Base-by-base conservation (phyloP, 164 flowering plant genomes). In the Vitis labrusca region DNA sequence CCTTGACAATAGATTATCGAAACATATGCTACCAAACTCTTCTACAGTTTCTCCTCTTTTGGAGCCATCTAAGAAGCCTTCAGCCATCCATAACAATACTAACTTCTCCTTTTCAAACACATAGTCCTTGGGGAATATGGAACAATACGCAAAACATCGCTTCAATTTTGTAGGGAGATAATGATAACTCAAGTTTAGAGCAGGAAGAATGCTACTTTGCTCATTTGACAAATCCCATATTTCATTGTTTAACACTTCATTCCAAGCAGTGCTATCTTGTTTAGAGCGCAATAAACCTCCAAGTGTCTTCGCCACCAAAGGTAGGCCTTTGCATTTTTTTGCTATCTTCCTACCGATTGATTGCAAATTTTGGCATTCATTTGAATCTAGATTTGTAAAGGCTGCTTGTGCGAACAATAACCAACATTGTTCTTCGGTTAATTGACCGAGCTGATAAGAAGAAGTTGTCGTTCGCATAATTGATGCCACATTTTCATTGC, bases 121-220 rank as follows among this genome's bases (percentile, higher is more conserved):
- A 32, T 32, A 32, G 6, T 32, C 44, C 6, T 32, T 32, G 6
- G 44, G 44, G 6, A 32, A 32, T 32, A 32, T 32, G 44, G 44
- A 32, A 32, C 44, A 32, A 32, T 32, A 7, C 44, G 44, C 44
- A 32, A 32, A 32, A 32, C 44, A 79, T 30, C 61, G 64, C 72
- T 79, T 79, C 32, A 79, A 49, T 44, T 69, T 70, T 4, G 76
- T 4, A 65, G 82, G 74, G 47, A 79, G 76, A 59, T 65, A 61
- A 32, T 65, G 58, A 49, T 75, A 79, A 55, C 78, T 74, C 61
- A 72, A 30, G 29, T 48, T 65, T 6, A 75, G 44, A 47, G 63
- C 64, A 2, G 64, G 63, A 12, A 71, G 14, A 5, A 57, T 29
- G 0, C n/a, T 37, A 5, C 50, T 49, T 32, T 32, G 7, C 3